Conservation (phyloP, 2,329 filamentous ascomycete genomes). For the Parastagonospora nodorum region DNA sequence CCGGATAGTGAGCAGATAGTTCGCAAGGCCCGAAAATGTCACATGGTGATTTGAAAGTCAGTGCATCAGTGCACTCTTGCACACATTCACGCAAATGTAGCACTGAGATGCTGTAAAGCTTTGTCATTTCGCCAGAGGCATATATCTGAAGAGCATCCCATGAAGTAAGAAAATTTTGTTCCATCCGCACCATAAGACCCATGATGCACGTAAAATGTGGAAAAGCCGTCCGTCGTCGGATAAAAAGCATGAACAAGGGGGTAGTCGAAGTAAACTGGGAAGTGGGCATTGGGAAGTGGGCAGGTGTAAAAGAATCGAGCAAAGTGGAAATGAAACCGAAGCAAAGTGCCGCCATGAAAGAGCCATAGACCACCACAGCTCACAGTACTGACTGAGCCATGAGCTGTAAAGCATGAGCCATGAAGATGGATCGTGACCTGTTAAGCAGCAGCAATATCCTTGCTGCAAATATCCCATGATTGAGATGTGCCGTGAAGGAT, state of each 20-base stretch:
- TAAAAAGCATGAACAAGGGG: not conserved
- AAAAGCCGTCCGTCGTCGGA: no score
- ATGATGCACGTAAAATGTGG: not conserved
- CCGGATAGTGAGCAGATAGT: not conserved
- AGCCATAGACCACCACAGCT: no score
- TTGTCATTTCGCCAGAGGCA: conserved; percentile 18
- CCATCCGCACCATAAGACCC: not conserved
- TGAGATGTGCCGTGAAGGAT: no score
- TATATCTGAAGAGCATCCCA: conserved; percentile 13
- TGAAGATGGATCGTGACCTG: not conserved
- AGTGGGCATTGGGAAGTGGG: not conserved
- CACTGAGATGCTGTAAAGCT: conserved; percentile 9
- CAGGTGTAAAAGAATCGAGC: not conserved
- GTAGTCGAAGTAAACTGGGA: not conserved
- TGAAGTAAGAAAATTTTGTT: conserved; percentile 1
- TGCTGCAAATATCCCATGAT: not conserved
- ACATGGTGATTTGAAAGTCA: not conserved
- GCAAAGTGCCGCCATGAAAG: not conserved
- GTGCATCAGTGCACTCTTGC: not conserved
- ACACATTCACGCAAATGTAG: not conserved
- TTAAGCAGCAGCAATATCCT: not conserved
- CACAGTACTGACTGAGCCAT: no score
- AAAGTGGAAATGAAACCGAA: not conserved
- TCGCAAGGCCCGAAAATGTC: no score
- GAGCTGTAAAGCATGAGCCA: no score